Evolutionary conservation across 225 moss, liverwort and hornwort species (phyloP).

Genomic region (Bryoerythrophyllum caledonicum): DNA sequence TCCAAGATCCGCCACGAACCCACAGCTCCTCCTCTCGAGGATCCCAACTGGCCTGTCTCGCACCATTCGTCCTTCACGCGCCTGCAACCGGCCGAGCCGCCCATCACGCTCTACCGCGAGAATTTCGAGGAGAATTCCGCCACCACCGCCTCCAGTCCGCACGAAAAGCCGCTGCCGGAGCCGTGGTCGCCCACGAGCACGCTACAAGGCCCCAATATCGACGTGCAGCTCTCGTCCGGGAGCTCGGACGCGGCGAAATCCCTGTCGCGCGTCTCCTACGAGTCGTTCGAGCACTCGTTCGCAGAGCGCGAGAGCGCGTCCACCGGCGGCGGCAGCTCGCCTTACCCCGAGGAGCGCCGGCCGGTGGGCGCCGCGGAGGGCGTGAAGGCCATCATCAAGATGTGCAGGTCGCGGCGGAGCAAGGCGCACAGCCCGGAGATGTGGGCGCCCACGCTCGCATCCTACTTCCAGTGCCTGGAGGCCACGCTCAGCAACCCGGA

Average conservation of each 20-base stretch:
- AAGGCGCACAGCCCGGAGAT: constrained; percentile 62
- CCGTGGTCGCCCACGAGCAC: constrained; percentile 79
- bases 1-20: constrained; percentile 30
- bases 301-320: constrained; percentile 40
- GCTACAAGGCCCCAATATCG: constrained; percentile 64
- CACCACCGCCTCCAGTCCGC: constrained; percentile 10
- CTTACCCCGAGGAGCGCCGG: no score
- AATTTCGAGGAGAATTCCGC: not conserved
- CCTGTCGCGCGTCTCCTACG: constrained; percentile 47
- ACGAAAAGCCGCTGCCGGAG: constrained; percentile 20
- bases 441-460: constrained; percentile 82
- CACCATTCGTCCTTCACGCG: constrained; percentile 32
- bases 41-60: constrained; percentile 46
- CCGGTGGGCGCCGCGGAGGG: constrained; percentile 52
- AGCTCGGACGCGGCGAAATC: constrained; percentile 36
- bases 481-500: constrained; percentile 40
- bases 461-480: constrained; percentile 66
- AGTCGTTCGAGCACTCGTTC: constrained; percentile 55
- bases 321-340: not conserved
- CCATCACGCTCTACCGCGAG: constrained; percentile 27
- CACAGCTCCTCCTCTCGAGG: constrained; percentile 26
- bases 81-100: not conserved
- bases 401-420: constrained; percentile 60
- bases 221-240: constrained; percentile 32
- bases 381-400: constrained; percentile 75